Evolutionary conservation across 23 red algal species (phyloP).

Genomic region (Gracilariopsis chorda): DNA sequence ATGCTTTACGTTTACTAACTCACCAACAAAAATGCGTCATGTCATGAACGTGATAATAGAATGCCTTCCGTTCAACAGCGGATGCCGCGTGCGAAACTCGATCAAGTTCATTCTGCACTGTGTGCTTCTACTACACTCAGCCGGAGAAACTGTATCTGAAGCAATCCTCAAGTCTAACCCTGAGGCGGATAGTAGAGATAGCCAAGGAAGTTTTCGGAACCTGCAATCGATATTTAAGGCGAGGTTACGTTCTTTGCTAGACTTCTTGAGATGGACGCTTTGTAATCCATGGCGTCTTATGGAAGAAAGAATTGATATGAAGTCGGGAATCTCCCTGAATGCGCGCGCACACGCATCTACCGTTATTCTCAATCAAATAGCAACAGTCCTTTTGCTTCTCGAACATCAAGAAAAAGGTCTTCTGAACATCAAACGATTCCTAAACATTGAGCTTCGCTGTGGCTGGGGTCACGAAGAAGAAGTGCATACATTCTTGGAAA

Average conservation of each 20-base stretch:
- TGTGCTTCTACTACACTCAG: neutral
- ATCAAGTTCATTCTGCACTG: neutral
- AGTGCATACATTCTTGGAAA: neutral
- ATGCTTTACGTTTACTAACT: neutral
- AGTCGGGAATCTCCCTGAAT: neutral
- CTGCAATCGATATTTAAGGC: neutral
- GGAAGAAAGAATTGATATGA: neutral
- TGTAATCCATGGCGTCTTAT: conserved; percentile 28
- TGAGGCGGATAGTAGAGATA: neutral
- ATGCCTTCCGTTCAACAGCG: neutral
- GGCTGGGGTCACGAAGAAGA: conserved; percentile 29
- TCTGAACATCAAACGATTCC: neutral
- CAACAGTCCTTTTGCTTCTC: neutral
- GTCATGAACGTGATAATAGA: conserved; percentile 23
- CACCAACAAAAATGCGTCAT: neutral
- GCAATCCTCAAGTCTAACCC: neutral
- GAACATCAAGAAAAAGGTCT: neutral
- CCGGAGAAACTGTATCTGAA: neutral
- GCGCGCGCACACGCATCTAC: neutral
- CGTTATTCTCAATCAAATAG: neutral
- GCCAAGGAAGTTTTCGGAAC: neutral
- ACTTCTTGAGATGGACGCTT: conserved; percentile 21
- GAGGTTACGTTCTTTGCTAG: neutral
- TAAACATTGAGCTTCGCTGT: conserved; percentile 21
- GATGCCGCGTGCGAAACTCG: neutral